These are phyloP conservation scores for Acephala macrosclerotiorum DNA, from an alignment of 2,329 filamentous ascomycete genomes.

Conservation along the genomic window DNA sequence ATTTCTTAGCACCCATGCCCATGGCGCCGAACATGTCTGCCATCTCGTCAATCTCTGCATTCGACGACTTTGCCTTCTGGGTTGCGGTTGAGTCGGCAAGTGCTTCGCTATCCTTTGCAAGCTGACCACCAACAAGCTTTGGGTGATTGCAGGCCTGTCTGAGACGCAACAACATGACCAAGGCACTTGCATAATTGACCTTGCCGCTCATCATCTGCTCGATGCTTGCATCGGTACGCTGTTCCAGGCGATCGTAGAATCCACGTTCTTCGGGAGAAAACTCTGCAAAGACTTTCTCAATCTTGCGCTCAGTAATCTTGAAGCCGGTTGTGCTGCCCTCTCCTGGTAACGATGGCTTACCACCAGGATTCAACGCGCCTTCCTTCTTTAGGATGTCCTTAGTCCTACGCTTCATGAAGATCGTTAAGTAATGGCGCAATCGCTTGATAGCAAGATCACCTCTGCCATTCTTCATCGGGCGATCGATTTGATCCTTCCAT, in stretches of 20 bases:
- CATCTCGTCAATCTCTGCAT: slow-evolving; percentile 75
- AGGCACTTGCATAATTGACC: slow-evolving; percentile 90
- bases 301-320: slow-evolving; percentile 89
- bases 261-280: slow-evolving; percentile 81
- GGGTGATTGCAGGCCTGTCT: slow-evolving; percentile 96
- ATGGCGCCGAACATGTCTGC: slow-evolving; percentile 87
- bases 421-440: slow-evolving; percentile 83
- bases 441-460: slow-evolving; percentile 89
- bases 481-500: slow-evolving; percentile 92
- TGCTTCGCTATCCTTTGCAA: slow-evolving; percentile 88
- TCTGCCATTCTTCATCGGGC: slow-evolving; percentile 87
- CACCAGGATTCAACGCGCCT: slow-evolving; percentile 79
- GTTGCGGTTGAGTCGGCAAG: slow-evolving; percentile 64
- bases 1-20: slow-evolving; percentile 52
- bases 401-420: slow-evolving; percentile 98
- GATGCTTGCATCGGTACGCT: slow-evolving; percentile 84
- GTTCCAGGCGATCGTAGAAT: slow-evolving; percentile 86
- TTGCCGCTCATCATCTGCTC: slow-evolving; percentile 87
- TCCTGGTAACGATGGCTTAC: slow-evolving; percentile 60
- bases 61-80: slow-evolving; percentile 53
- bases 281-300: slow-evolving; percentile 79
- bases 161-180: slow-evolving; percentile 88
- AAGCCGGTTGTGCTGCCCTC: slow-evolving; percentile 69
- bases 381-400: slow-evolving; percentile 95
- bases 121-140: slow-evolving; percentile 82